Base-by-base conservation (phyloP, 805 yeast species). In the Metschnikowia hibisci region DNA sequence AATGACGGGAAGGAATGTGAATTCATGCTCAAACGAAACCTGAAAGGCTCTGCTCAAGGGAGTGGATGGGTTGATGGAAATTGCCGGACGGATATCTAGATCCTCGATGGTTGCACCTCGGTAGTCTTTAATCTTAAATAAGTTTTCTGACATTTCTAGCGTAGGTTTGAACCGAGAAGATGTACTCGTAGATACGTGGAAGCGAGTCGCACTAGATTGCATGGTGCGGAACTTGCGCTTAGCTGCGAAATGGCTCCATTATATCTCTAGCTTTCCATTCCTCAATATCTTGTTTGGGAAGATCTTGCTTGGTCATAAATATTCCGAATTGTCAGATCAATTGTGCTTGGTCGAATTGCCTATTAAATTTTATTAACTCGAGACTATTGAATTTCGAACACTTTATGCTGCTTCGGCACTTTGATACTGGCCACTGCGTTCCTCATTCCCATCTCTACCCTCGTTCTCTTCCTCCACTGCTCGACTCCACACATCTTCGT, bases 401-500 rank as follows among this genome's bases (percentile, higher is more conserved):
- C 4, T 6, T 32, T 32, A 50, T 2, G 53, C 53, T 10, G 53
- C 53, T 31, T 50, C 53, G 4, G 53, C 53, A 20, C 52, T 45
- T 18, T 41, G 45, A 22, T 47, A 43, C 13, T 44, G 47, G 9
- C 39, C 42, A 32, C 44, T 31, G 22, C 45, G 43, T 29, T 53
- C 36, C 11, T 48, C 34, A 34, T 36, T 39, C n/a, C 39, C 52
- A 4, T 43, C 49, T 14, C 23, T 39, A 26, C 43, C 49, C 12
- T 81, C 57, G 65, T 82, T 70, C 76, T 84, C 73, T 77, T 84
- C 73, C 71, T 84, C 47, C 57, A 70, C 71, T 70, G 82, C 66
- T 76, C 88, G 80, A 63, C 81, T 80, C 95, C 96, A 87, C 18
- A 86, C 86, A 53, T 84, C 84, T 47, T 81, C 84, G 52, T 87